phyloP scores from a whole-genome alignment of 2,329 filamentous ascomycete genomes.

The Talaromyces sp. region DNA sequence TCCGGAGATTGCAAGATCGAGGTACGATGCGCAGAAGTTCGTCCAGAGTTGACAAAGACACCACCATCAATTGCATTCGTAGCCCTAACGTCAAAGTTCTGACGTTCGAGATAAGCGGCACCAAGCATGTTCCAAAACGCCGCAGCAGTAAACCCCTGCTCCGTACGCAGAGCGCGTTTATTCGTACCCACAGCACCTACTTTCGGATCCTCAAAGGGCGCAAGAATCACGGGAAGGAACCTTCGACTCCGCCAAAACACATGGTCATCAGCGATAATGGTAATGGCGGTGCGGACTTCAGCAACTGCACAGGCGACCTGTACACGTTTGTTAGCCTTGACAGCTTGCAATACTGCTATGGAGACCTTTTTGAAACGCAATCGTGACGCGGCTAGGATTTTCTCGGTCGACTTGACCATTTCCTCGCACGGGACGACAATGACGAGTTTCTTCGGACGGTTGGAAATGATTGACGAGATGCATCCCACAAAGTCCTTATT shows the following conservation, averaged over 20 bases:
- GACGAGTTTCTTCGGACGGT: constrained; percentile 41
- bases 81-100: constrained; percentile 61
- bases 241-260: constrained; percentile 37
- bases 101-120: constrained; percentile 59
- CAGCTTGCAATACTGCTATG: constrained; percentile 33
- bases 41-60: constrained; percentile 59
- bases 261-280: constrained; percentile 54
- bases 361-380: constrained; percentile 17
- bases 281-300: constrained; percentile 42
- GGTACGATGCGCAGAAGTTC: constrained; percentile 55
- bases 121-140: constrained; percentile 57
- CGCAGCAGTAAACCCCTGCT: constrained; percentile 19
- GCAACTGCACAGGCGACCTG: constrained; percentile 49
- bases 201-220: constrained; percentile 44
- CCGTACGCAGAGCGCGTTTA: constrained; percentile 52
- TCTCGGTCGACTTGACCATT: constrained; percentile 9
- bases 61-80: constrained; percentile 59
- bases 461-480: constrained; percentile 41
- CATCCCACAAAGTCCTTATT: constrained; percentile 46
- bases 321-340: constrained; percentile 49
- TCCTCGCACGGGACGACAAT: constrained; percentile 48
- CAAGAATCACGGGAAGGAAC: constrained; percentile 47
- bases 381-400: background rate
- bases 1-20: constrained; percentile 47
- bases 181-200: constrained; percentile 59